Evolutionary conservation across 805 yeast species (phyloP), one percentile per base, ranked within the genome.

Genomic region (Candida ulmi): DNA sequence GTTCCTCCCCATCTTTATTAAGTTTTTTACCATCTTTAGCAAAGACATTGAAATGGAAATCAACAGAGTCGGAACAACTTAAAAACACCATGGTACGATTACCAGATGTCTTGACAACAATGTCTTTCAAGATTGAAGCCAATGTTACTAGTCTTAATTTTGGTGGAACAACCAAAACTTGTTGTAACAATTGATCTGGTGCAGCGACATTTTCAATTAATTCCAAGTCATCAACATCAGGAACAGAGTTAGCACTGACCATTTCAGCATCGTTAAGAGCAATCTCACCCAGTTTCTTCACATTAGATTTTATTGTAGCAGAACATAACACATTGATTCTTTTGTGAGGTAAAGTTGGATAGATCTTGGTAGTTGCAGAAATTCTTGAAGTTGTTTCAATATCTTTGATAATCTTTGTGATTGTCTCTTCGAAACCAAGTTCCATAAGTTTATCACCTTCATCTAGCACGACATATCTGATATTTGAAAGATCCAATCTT

Each of bases 361-460:
- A 80, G 39, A 55, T 53, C 8, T 46, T 45, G 7, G 64, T 57
- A 8, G 64, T 60, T 7, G 61, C 48, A 16, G 51, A 54, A 12
- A 82, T 63, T 33, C 61, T 62, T 48, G 57, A 54, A 6, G 43
- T 48, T 21, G 63, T 63, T 18, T 79, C 72, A 34, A 90, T 71
- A 39, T 73, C 70, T 21, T 68, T 66, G 37, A 95, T 68, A 47
- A 91, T 88, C 46, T 82, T 77, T 13, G 86, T 71, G 42, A 93
- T 79, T 1, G 96, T 85, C 58, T 93, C 97, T 61, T 93, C 96
- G 58, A 93, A 93, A 1, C 99, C 99, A 42, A 95, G 69, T 53
- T 93, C 99, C 77, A 91, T 87, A 51, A 93, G 72, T 48, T 90
- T 76, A 65, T 93, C 99, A 61, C 98, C 99, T 70, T 93, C 99